Base-by-base conservation (phyloP, 2,329 filamentous ascomycete species). In the Blumeria hordei region DNA sequence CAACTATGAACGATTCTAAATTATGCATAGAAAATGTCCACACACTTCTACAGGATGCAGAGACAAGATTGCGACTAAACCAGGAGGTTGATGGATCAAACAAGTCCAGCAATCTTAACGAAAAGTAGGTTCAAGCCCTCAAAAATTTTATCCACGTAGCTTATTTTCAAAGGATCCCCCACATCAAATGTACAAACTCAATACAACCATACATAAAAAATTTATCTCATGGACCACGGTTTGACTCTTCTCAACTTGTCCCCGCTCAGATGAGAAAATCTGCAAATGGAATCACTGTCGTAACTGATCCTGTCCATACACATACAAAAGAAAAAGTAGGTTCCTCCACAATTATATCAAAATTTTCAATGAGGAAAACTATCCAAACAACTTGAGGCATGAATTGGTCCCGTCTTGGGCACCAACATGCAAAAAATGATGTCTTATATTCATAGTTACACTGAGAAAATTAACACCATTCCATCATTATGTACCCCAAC, bases 341-440 rank as follows among this genome's bases (percentile, higher is more conserved):
- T 9, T 36, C 32, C 28, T 28, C 10, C 35, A 6, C 52, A 18
- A 50, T n/a, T 18, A 21, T 47, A 11, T 10, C 5, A 43, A 37
- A 52, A 53, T 58, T 60, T 64, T 69, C 69, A 67, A 78, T 86
- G 85, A 90, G 78, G 84, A 88, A 84, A 83, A 74, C 72, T 74
- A 73, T 79, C 77, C 80, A 77, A 81, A 63, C 76, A 67, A 68
- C 76, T 83, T 83, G 83, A 88, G 75, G 83, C 79, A 76, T 80
- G 79, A 72, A 71, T 66, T 74, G 75, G 74, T 75, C 77, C 78
- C 85, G 84, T 90, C 74, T 83, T 92, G 85, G 83, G 71, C 76
- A 76, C 73, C 72, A 76, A 73, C 78, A 81, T 76, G 76, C 79
- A 78, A 67, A 69, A 69, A 56, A 75, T 82, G 79, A 82, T 74